Evolutionary conservation across 345 rosid genomes (phyloP).

Genomic region (Eucalyptus albens): DNA sequence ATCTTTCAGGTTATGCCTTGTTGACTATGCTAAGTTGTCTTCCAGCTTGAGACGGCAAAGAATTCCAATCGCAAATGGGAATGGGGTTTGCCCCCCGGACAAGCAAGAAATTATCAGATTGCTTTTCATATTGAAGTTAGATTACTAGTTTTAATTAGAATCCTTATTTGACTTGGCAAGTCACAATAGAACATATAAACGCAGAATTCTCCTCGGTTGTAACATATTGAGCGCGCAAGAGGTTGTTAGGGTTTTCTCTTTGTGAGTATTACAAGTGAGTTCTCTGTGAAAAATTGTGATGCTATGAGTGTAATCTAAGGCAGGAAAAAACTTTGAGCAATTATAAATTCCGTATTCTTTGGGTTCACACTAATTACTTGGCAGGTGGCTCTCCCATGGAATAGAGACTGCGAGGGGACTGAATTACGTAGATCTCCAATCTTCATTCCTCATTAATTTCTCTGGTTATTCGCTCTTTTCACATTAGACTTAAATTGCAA

Average conservation of each 20-base stretch:
- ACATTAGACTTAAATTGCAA: background rate
- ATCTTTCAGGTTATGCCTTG: slow-evolving; percentile 47
- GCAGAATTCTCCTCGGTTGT: background rate
- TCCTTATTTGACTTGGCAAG: background rate
- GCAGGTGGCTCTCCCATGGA: background rate
- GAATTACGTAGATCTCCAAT: background rate
- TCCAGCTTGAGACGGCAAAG: slow-evolving; percentile 17
- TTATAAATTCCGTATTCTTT: background rate
- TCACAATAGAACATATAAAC: background rate
- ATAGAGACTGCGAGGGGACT: background rate
- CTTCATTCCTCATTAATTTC: background rate
- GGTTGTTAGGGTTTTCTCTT: background rate
- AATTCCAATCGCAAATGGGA: background rate
- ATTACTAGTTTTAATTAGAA: background rate
- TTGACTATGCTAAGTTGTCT: slow-evolving; percentile 74
- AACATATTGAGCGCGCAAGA: background rate
- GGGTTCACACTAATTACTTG: background rate
- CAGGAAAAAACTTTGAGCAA: background rate
- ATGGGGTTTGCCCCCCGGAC: background rate
- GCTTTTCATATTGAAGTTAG: background rate
- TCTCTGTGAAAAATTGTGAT: background rate
- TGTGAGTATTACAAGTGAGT: background rate
- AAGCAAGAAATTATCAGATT: background rate
- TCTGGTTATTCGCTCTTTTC: background rate
- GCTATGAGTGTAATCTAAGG: background rate